Evolutionary conservation across 1,284 basidiomycete species (phyloP).

Genomic region (Cystobasidiaceae sp.): DNA sequence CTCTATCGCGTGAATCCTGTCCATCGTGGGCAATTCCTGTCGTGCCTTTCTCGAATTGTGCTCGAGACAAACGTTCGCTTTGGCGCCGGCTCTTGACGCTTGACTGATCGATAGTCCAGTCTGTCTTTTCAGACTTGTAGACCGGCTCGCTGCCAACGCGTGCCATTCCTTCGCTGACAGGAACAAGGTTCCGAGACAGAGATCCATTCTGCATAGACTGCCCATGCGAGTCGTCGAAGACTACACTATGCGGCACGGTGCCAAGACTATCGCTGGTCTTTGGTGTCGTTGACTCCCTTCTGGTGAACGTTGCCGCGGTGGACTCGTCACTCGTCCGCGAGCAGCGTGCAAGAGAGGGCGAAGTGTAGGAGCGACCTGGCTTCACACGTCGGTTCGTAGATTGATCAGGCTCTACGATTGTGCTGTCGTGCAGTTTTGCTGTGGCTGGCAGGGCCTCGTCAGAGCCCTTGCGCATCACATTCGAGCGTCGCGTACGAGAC

Average conservation of each 20-base stretch:
- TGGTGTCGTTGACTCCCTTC: background rate
- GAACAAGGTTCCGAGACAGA: too few species aligned
- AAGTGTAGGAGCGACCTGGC: constrained; percentile 7
- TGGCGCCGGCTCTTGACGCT: too few species aligned
- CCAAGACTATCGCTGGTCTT: background rate
- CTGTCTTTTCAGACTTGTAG: too few species aligned
- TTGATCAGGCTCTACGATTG: too few species aligned
- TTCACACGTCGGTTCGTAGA: background rate
- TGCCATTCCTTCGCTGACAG: too few species aligned
- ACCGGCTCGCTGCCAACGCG: too few species aligned
- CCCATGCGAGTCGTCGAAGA: background rate
- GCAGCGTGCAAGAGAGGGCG: background rate
- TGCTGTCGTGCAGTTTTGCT: too few species aligned
- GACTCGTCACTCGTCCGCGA: background rate
- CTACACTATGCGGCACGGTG: background rate
- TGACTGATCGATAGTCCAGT: too few species aligned
- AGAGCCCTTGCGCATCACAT: background rate
- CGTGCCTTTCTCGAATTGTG: too few species aligned
- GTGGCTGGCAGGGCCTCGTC: too few species aligned
- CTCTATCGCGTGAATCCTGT: background rate
- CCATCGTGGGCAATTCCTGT: background rate
- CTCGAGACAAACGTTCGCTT: too few species aligned
- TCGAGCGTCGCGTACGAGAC: background rate
- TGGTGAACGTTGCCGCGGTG: background rate
- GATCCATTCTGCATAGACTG: background rate